These are phyloP conservation scores for Myriosclerotinia scirpicola DNA, from an alignment of 2,329 filamentous ascomycete genomes.

Conservation along the genomic window DNA sequence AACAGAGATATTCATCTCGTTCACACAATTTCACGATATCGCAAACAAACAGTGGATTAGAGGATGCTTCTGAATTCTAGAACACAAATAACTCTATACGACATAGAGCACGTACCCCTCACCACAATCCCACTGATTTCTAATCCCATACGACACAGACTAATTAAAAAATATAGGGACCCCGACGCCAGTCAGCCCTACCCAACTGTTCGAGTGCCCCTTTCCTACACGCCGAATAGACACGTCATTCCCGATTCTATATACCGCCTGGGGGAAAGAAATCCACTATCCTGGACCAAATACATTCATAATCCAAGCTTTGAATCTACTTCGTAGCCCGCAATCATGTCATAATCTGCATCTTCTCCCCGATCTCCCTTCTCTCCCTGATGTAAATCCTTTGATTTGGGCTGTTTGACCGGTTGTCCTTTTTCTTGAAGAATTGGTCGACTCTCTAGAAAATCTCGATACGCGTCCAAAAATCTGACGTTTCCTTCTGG, in stretches of 20 bases:
- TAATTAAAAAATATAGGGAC: neutral
- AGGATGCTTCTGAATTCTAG: too few species aligned
- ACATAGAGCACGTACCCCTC: too few species aligned
- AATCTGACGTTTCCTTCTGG: neutral
- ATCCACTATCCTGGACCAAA: neutral
- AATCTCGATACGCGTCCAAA: neutral
- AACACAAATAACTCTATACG: too few species aligned
- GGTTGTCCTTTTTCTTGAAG: neutral
- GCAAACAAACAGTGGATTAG: too few species aligned
- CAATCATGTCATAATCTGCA: neutral
- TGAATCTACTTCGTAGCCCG: neutral
- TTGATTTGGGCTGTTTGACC: neutral
- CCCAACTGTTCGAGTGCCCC: neutral
- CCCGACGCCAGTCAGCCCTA: slow-evolving; percentile 4
- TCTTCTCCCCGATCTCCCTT: too few species aligned
- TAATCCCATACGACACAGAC: too few species aligned
- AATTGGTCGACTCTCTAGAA: neutral
- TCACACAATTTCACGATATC: too few species aligned
- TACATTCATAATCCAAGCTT: neutral
- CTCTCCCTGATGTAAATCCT: neutral
- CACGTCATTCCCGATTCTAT: neutral
- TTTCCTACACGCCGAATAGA: neutral
- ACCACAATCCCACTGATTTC: neutral
- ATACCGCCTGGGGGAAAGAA: neutral
- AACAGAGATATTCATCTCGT: too few species aligned